Evolutionary conservation across 371 early-diverging fungal genomes (phyloP).

Genomic region (Mucor velutinosus): DNA sequence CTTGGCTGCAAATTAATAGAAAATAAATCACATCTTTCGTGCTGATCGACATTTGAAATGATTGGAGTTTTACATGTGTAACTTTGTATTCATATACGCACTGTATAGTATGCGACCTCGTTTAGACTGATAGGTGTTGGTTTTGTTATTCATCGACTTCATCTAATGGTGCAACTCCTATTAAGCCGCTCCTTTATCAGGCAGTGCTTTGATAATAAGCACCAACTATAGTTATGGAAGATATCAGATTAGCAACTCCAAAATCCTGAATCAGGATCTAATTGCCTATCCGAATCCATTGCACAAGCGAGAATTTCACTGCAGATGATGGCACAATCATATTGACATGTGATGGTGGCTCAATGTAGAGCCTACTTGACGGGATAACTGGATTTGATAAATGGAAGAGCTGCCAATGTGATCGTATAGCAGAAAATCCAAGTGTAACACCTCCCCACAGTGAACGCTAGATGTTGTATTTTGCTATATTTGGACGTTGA

Average conservation of each 20-base stretch:
- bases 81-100: too few species aligned
- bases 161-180: too few species aligned
- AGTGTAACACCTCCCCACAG: not conserved
- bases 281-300: not conserved
- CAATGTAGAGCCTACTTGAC: not conserved
- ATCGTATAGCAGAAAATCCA: not conserved
- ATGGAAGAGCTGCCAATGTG: not conserved
- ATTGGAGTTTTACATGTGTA: too few species aligned
- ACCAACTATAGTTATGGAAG: not conserved
- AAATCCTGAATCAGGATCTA: not conserved
- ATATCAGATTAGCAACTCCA: not conserved
- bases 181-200: too few species aligned
- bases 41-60: not conserved
- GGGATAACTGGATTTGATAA: not conserved
- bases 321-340: not conserved
- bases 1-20: constrained; percentile 19
- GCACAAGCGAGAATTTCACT: not conserved
- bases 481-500: not conserved
- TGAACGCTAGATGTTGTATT: not conserved
- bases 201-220: not conserved
- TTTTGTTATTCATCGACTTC: too few species aligned
- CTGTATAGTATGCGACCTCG: too few species aligned
- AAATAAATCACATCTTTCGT: not conserved
- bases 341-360: not conserved
- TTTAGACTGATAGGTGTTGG: too few species aligned